Evolutionary conservation across 768 basidiomycete species (phyloP).

Genomic region (Mycena haematopus): DNA sequence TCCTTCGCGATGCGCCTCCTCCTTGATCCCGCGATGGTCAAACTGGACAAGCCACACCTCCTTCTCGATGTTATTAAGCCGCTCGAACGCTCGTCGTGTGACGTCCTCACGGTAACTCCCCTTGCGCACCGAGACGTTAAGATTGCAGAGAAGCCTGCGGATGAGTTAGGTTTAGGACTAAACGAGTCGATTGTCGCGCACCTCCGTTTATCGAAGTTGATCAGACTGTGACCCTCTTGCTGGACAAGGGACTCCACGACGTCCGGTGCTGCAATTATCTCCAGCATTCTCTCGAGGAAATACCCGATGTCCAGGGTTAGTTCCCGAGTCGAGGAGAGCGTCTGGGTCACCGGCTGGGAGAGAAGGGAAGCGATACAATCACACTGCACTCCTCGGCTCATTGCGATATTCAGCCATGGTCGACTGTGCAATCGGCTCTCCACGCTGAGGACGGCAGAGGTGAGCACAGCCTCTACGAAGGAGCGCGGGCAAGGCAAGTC

Average conservation of each 20-base stretch:
- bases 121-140: conserved; percentile 57
- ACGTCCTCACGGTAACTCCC: conserved; percentile 58
- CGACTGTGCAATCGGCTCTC: conserved; percentile 81
- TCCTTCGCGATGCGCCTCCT: conserved; percentile 76
- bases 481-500: conserved; percentile 75
- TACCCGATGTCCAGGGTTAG: conserved; percentile 82
- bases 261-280: conserved; percentile 79
- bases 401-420: conserved; percentile 80
- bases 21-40: conserved; percentile 75
- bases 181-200: conserved; percentile 37
- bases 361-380: conserved; percentile 69
- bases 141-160: conserved; percentile 67
- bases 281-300: conserved; percentile 82
- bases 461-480: conserved; percentile 79
- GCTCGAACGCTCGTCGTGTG: conserved; percentile 73
- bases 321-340: conserved; percentile 52
- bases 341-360: conserved; percentile 53
- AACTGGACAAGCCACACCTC: conserved; percentile 67
- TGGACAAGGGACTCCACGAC: conserved; percentile 55
- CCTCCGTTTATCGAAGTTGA: conserved; percentile 88
- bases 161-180: not conserved
- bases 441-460: conserved; percentile 77
- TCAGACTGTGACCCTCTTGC: conserved; percentile 62
- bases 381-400: conserved; percentile 61
- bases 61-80: conserved; percentile 77